Conservation (phyloP, 129 eudicot species). For the Centaurea solstitialis region DNA sequence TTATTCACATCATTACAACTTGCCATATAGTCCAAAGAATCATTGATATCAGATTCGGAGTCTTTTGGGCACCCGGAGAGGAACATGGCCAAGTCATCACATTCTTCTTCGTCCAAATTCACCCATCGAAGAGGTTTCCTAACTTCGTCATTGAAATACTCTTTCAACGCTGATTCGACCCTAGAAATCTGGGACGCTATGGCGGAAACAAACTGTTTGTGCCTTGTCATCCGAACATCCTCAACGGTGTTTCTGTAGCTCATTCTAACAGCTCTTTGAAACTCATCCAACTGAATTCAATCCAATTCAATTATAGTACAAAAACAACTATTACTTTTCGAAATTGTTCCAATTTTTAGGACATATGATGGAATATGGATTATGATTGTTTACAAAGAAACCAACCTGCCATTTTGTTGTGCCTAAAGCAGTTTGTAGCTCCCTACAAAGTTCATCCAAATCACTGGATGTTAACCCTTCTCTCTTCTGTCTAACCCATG, state of each 20-base stretch:
- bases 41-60: conserved; percentile 33
- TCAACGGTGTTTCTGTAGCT: conserved; percentile 66
- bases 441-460: conserved; percentile 70
- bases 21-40: conserved; percentile 23
- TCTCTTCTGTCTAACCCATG: conserved; percentile 78
- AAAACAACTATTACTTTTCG: background rate
- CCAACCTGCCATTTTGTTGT: conserved; percentile 98
- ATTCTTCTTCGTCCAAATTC: conserved; percentile 77
- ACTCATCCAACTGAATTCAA: conserved; percentile 77
- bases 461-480: conserved; percentile 49
- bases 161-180: conserved; percentile 62
- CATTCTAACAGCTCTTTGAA: conserved; percentile 75
- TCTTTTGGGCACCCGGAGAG: conserved; percentile 60
- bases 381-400: background rate
- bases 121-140: conserved; percentile 84
- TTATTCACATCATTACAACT: conserved; percentile 28
- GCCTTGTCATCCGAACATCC: conserved; percentile 58
- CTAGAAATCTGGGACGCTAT: conserved; percentile 74
- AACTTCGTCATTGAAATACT: conserved; percentile 47
- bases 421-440: conserved; percentile 91
- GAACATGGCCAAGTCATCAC: conserved; percentile 86
- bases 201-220: conserved; percentile 73
- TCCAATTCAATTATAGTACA: background rate
- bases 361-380: background rate
- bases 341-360: background rate